Conservation (phyloP, 1,284 basidiomycete species). For the Agaricales sp. region DNA sequence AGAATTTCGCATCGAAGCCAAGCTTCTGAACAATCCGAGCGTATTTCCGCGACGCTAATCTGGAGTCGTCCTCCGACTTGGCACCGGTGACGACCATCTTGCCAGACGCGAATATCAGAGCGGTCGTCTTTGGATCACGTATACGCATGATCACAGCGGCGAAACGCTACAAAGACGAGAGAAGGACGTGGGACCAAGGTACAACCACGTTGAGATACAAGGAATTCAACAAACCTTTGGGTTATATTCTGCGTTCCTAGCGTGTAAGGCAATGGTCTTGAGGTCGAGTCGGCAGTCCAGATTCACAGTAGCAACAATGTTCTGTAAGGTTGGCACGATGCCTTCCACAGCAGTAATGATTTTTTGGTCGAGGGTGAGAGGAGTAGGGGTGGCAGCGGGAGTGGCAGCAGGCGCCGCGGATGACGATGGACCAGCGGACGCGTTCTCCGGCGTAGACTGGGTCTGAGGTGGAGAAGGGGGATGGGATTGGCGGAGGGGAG, state of each 20-base stretch:
- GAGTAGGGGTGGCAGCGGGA: slow-evolving; percentile 48
- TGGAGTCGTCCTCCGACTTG: slow-evolving; percentile 97
- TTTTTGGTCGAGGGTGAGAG: slow-evolving; percentile 77
- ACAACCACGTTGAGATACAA: slow-evolving; percentile 24
- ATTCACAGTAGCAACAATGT: slow-evolving; percentile 99
- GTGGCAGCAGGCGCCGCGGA: slow-evolving; percentile 32
- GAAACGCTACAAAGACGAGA: slow-evolving; percentile 80
- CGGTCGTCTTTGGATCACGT: slow-evolving; percentile 98
- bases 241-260: slow-evolving; percentile 98
- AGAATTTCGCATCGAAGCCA: slow-evolving; percentile 98
- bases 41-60: slow-evolving; percentile 96
- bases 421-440: slow-evolving; percentile 36
- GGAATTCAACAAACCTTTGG: slow-evolving; percentile 86
- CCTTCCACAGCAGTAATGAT: slow-evolving; percentile 93
- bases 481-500: slow-evolving; percentile 22
- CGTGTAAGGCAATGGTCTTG: slow-evolving; percentile 98
- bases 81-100: slow-evolving; percentile 99
- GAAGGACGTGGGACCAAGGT: slow-evolving; percentile 40
- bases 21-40: slow-evolving; percentile 99
- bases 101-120: slow-evolving; percentile 97
- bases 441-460: slow-evolving; percentile 18
- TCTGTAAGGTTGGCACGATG: slow-evolving; percentile 91
- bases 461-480: slow-evolving; percentile 24
- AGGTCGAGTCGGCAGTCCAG: slow-evolving; percentile 94
- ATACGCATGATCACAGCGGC: slow-evolving; percentile 99